Base-by-base conservation (phyloP, 371 early-diverging fungal genomes). In the Mucor ambiguus region DNA sequence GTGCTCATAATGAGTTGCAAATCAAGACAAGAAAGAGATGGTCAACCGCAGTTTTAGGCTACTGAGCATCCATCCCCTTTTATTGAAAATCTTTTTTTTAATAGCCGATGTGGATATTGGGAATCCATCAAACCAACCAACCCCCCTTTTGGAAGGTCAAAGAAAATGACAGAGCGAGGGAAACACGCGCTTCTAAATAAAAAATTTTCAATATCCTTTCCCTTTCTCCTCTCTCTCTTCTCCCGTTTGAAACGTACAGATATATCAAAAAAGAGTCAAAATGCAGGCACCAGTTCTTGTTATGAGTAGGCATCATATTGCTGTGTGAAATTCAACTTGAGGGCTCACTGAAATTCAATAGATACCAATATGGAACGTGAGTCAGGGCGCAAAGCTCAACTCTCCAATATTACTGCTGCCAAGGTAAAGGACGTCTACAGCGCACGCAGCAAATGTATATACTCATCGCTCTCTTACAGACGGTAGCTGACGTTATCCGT, bases 401-500 rank as follows among this genome's bases (percentile, higher is more conserved):
- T 91, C 82, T 95, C 96, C 67, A 98, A 98, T 83, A 98, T 98
- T 76, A 91, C 89, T 61, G 97, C 98, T 37, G 98, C 97, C 69
- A 98, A 98, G 90, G 95, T 95, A 84, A 52, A 26, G 16, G 14
- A 5, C 11, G 37, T 26, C 22, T 14, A 20, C 18, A 22, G 24
- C 14, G 5, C 14, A 37, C 7, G 18, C 46, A 20, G 9, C n/a
- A n/a, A n/a, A n/a, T n/a, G n/a, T 24, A 9, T 26, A 24, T 10
- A 24, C 24, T 11, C 24, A 24, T 22, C 26, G 3, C 24, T 43
- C 28, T 18, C 35, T 33, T 6, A 30, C 78, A 95, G 94, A 96
- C 97, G 29, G 95, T 99, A 38, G 92, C 98, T 32, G 98, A 98
- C 80, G 94, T 99, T 71, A 96, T 99, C 74, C 96, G 97, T 73